These are phyloP conservation scores for Solanum gandarillasii DNA, from an alignment of 257 asterid species.

Conservation along the genomic window DNA sequence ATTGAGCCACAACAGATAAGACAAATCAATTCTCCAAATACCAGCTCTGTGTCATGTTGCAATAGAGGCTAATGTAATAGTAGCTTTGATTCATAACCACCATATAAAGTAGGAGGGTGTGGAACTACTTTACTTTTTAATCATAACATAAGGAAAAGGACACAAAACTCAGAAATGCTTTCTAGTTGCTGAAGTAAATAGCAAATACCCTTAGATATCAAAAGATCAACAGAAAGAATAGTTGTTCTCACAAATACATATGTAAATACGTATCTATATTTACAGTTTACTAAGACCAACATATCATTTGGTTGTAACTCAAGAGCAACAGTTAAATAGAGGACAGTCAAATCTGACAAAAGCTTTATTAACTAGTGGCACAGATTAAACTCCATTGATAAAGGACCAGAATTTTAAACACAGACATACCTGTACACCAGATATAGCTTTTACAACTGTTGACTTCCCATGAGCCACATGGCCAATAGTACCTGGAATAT, in stretches of 20 bases:
- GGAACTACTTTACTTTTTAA: not conserved
- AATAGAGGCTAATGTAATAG: not conserved
- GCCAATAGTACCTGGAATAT: conserved; percentile 74
- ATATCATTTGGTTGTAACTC: not conserved
- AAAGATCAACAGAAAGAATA: not conserved
- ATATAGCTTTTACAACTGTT: not conserved
- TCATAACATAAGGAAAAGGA: not conserved
- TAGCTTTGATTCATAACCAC: not conserved
- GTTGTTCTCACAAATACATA: not conserved
- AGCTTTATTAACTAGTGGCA: not conserved
- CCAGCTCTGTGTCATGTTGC: not conserved
- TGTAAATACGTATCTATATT: not conserved
- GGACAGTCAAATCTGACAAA: not conserved
- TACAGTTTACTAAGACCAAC: not conserved
- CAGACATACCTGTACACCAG: not conserved
- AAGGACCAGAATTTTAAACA: not conserved
- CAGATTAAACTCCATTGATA: not conserved
- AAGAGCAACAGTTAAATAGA: not conserved
- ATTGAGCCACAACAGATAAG: not conserved
- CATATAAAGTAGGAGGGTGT: not conserved
- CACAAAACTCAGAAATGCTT: not conserved
- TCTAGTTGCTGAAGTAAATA: not conserved
- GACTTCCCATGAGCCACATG: conserved; percentile 83
- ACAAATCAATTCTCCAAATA: not conserved
- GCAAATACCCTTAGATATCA: not conserved